A percentile compares a stretch with the other conserved stretches of the same genome.
Conservation (phyloP, 495 filamentous ascomycete genomes). For the Daldinia loculata region DNA sequence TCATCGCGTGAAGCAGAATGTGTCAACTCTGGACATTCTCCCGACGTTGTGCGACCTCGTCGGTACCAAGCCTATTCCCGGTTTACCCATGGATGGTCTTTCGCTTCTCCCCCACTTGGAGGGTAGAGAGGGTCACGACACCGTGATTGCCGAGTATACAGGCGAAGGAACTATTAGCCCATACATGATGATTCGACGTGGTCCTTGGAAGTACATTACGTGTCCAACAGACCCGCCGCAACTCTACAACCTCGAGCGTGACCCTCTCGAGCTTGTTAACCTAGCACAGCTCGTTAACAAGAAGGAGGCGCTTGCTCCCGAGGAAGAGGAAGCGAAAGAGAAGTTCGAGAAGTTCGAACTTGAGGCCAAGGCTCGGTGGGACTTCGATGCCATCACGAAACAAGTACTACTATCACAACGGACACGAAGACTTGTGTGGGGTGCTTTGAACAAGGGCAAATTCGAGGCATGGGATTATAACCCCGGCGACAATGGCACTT, state of each 20-base stretch:
- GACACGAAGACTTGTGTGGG: slow-evolving; percentile 74
- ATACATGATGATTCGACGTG: slow-evolving; percentile 89
- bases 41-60: slow-evolving; percentile 86
- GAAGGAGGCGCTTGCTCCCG: slow-evolving; percentile 45
- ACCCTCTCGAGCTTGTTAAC: slow-evolving; percentile 79
- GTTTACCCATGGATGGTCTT: slow-evolving; percentile 78
- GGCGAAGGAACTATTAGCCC: slow-evolving; percentile 87
- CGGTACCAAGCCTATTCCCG: slow-evolving; percentile 66
- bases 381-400: slow-evolving; percentile 73
- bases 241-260: slow-evolving; percentile 75
- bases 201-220: slow-evolving; percentile 82
- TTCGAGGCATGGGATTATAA: slow-evolving; percentile 82
- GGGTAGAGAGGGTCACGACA: slow-evolving; percentile 69
- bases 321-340: slow-evolving; percentile 55
- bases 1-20: slow-evolving; percentile 75
- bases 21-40: slow-evolving; percentile 85
- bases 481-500: slow-evolving; percentile 72
- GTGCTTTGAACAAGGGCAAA: slow-evolving; percentile 72
- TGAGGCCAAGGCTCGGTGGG: slow-evolving; percentile 75
- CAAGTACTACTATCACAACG: slow-evolving; percentile 77
- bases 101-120: slow-evolving; percentile 76
- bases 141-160: slow-evolving; percentile 87
- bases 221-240: slow-evolving; percentile 81
- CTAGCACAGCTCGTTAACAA: slow-evolving; percentile 60
- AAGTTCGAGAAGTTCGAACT: slow-evolving; percentile 67